A percentile compares a stretch with the other conserved stretches of the same genome.
These are phyloP conservation scores for Aspergillus saccharolyticus DNA, from an alignment of 495 filamentous ascomycete species.

Conservation along the genomic window DNA sequence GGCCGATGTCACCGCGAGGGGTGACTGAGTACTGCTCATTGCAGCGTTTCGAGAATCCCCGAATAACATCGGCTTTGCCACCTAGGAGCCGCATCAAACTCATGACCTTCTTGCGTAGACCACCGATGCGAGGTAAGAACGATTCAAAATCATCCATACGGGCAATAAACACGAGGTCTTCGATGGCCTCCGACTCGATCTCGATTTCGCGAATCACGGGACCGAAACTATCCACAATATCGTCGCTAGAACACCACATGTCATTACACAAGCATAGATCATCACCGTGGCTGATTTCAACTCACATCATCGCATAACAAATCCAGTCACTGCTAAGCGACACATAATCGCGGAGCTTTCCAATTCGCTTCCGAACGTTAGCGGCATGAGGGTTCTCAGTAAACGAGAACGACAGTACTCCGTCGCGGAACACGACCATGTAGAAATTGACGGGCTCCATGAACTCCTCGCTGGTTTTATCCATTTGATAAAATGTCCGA, in stretches of 20 bases:
- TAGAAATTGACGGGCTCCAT: slow-evolving; percentile 93
- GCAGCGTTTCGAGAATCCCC: slow-evolving; percentile 95
- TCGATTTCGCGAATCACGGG: slow-evolving; percentile 85
- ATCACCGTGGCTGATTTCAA: slow-evolving; percentile 7
- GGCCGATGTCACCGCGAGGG: slow-evolving; percentile 88
- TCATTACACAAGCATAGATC: slow-evolving; percentile 5
- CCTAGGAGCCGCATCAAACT: slow-evolving; percentile 85
- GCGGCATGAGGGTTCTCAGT: slow-evolving; percentile 74
- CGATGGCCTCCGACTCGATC: slow-evolving; percentile 82
- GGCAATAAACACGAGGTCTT: slow-evolving; percentile 89
- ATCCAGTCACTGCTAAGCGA: slow-evolving; percentile 95
- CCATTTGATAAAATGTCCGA: slow-evolving; percentile 81
- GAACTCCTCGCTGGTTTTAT: slow-evolving; percentile 69
- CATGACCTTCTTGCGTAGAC: slow-evolving; percentile 90
- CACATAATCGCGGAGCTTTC: slow-evolving; percentile 88
- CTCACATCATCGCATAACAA: slow-evolving; percentile 96
- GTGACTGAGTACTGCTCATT: slow-evolving; percentile 94
- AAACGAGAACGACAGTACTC: slow-evolving; percentile 90
- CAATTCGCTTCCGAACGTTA: slow-evolving; percentile 87
- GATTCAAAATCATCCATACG: slow-evolving; percentile 79
- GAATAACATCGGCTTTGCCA: slow-evolving; percentile 95
- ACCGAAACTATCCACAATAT: slow-evolving; percentile 94
- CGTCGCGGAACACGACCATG: slow-evolving; percentile 94
- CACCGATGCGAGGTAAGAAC: slow-evolving; percentile 84
- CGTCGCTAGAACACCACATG: slow-evolving; percentile 54